phyloP scores from a whole-genome alignment of 495 filamentous ascomycete genomes.

The Oidiodendron maius region DNA sequence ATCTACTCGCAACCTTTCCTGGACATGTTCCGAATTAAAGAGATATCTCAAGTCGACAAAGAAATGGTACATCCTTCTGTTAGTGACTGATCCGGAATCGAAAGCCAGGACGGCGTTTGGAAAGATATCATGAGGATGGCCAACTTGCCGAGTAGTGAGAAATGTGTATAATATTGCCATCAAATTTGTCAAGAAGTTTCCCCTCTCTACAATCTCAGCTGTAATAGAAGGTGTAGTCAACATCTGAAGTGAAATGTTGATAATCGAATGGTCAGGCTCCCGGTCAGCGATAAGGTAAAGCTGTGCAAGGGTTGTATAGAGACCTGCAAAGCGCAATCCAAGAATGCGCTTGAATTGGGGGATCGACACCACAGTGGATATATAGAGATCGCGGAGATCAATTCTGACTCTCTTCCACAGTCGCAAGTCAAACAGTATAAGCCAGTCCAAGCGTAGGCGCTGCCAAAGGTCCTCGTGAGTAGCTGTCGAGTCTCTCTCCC shows the following conservation, averaged over 20 bases:
- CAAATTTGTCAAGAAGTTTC: slow-evolving; percentile 93
- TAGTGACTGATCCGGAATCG: slow-evolving; percentile 87
- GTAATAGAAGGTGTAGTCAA: slow-evolving; percentile 95
- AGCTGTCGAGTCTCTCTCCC: slow-evolving; percentile 49
- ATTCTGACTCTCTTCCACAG: slow-evolving; percentile 95
- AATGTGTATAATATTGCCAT: slow-evolving; percentile 98
- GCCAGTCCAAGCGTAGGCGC: slow-evolving; percentile 86
- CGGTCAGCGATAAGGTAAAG: slow-evolving; percentile 94
- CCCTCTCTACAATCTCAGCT: slow-evolving; percentile 84
- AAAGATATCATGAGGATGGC: slow-evolving; percentile 81
- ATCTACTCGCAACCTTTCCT: slow-evolving; percentile 73
- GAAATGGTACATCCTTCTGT: slow-evolving; percentile 93
- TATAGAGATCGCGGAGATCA: slow-evolving; percentile 87
- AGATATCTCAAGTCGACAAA: slow-evolving; percentile 90
- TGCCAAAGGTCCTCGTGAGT: slow-evolving; percentile 79
- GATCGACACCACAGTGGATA: slow-evolving; percentile 90
- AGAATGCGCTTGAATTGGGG: slow-evolving; percentile 96
- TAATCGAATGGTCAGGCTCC: slow-evolving; percentile 96
- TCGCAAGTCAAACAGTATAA: slow-evolving; percentile 92
- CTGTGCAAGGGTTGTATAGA: slow-evolving; percentile 91
- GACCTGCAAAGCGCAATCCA: slow-evolving; percentile 81
- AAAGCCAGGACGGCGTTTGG: slow-evolving; percentile 81
- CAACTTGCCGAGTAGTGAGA: slow-evolving; percentile 89
- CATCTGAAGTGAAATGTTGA: slow-evolving; percentile 94
- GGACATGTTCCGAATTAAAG: slow-evolving; percentile 78